Evolutionary conservation across 441 rosid species (phyloP).

Genomic region (Viola pubescens): DNA sequence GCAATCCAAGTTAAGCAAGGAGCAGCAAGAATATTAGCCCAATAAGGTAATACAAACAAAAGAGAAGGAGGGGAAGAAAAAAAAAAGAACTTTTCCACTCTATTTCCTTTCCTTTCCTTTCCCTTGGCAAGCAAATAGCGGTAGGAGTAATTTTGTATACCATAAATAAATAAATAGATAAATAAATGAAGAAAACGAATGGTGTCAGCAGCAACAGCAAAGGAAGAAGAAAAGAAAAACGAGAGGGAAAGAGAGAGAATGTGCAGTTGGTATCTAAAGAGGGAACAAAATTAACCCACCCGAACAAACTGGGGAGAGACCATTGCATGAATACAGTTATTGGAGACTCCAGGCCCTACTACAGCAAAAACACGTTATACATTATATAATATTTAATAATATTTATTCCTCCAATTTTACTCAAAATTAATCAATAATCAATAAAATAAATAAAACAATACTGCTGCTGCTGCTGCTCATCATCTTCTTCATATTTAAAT

Average conservation of each 20-base stretch:
- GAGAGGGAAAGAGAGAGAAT: conserved; percentile 28
- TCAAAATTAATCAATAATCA: too few relatives aligned
- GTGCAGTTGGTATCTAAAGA: conserved; percentile 24
- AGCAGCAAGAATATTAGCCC: conserved; percentile 35
- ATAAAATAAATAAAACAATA: too few relatives aligned
- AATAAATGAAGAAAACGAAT: conserved; percentile 24
- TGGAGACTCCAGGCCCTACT: conserved; percentile 21
- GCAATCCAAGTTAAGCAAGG: conserved; percentile 36
- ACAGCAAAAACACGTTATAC: conserved; percentile 7
- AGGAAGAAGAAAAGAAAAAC: not conserved
- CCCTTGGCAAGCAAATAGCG: not conserved
- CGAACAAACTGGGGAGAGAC: conserved; percentile 28
- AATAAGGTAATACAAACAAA: conserved; percentile 34
- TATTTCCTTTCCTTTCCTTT: conserved; percentile 10
- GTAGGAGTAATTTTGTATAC: too few relatives aligned
- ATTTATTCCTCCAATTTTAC: too few relatives aligned
- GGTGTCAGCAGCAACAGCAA: conserved; percentile 30
- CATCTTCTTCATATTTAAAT: too few relatives aligned
- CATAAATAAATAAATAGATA: conserved; percentile 11
- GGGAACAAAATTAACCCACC: conserved; percentile 21
- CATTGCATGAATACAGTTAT: conserved; percentile 18
- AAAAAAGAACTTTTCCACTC: conserved; percentile 24
- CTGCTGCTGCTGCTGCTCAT: too few relatives aligned
- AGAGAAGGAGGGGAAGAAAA: conserved; percentile 20
- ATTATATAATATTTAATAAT: not conserved